Percentiles rank a stretch among this genome's conserved stretches.
Evolutionary conservation across 495 filamentous ascomycete genomes (phyloP).

Genomic region (Neurospora pannonica): DNA sequence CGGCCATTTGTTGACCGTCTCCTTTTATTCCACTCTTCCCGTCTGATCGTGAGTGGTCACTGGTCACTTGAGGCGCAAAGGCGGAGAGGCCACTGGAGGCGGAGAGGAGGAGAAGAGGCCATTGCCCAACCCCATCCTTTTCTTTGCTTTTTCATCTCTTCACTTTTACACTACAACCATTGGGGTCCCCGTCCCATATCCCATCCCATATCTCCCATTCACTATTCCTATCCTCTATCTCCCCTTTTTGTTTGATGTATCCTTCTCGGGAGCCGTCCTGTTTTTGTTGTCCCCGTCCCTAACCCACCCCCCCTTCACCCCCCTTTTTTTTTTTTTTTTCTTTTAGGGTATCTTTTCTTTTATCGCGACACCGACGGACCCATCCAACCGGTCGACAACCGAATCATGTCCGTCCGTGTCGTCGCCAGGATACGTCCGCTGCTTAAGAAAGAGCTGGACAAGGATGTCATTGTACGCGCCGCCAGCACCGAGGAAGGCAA

Average conservation of each 20-base stretch:
- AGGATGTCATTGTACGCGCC: slow-evolving; percentile 73
- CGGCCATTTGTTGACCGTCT: background rate
- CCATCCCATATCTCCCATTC: slow-evolving; percentile 3
- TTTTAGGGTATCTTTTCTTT: background rate
- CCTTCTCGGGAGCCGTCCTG: background rate
- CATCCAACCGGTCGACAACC: background rate
- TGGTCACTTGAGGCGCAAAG: background rate
- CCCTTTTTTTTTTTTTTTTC: background rate
- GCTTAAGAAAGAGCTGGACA: slow-evolving; percentile 68
- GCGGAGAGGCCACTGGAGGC: background rate
- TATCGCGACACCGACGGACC: background rate
- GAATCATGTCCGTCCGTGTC: slow-evolving; percentile 62
- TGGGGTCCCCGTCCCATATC: background rate
- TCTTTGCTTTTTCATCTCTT: background rate
- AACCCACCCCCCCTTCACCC: background rate
- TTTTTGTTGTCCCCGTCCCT: background rate
- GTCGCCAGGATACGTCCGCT: slow-evolving; percentile 85
- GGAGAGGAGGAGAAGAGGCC: background rate
- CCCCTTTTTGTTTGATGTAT: background rate
- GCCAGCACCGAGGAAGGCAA: slow-evolving; percentile 47
- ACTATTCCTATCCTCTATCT: background rate
- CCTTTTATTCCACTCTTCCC: background rate
- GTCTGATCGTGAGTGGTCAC: background rate
- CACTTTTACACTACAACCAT: background rate
- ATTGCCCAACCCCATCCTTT: background rate